Evolutionary conservation across 305 asterid species (phyloP), one percentile per base, ranked within the genome.

Genomic region (Solanum hybrid): DNA sequence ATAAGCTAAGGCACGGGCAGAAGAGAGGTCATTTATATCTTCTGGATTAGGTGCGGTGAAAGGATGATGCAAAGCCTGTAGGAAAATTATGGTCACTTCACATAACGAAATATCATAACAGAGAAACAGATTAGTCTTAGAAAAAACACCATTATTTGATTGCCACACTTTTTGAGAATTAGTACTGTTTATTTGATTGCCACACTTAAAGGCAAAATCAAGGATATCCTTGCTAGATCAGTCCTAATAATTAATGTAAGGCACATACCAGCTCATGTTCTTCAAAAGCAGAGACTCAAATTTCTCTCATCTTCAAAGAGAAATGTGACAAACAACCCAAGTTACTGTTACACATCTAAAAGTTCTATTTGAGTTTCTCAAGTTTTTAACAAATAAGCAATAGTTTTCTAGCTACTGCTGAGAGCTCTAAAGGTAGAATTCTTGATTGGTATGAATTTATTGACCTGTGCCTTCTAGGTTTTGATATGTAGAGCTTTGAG

Each of bases 41-140:
- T 96, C 99, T 69, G 98, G 99, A 92, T 96, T 93, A 69, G 99
- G 99, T 76, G 99, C 99, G 3, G 99, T 96, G 93, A 97, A 97
- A 88, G 99, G 99, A 93, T 96, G 99, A 91, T 97, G 99, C 95
- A 96, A 93, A 86, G 99, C 99, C 99, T 97, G 91, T 88, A 42
- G 90, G 92, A 81, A 87, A 64, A 78, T 51, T 69, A 89, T 24
- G 89, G 87, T 73, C 57, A 71, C 86, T 85, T 85, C 88, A 85
- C 51, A 22, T 57, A 33, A n/a, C 51, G 1, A 57, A 74, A 85
- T 85, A 57, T 29, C 87, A 71, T 73, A 87, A 57, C 46, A 12
- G 73, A 82, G 74, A 84, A 85, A 85, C 46, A 61, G 77, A 86
- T 57, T 22, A 86, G 33, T 86, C 34, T 61, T 22, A 12, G 77